Conservation (phyloP, 2,329 filamentous ascomycete genomes). For the Penicillium sp. region DNA sequence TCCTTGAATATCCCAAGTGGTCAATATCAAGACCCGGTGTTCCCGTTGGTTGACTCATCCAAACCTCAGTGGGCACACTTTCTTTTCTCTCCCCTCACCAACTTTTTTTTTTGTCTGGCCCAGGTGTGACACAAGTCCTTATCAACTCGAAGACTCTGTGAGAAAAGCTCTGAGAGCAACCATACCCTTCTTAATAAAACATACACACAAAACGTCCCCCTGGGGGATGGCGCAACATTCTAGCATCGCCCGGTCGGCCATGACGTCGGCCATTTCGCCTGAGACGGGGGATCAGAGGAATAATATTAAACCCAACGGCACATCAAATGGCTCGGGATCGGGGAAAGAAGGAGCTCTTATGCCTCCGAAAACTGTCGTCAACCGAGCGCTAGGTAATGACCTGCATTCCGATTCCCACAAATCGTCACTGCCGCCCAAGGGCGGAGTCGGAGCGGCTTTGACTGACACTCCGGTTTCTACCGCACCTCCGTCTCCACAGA, state of each 20-base stretch:
- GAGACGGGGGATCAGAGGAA: constrained; percentile 25
- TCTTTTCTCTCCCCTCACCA: constrained; percentile 16
- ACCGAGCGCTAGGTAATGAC: constrained; percentile 46
- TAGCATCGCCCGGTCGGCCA: constrained; percentile 51
- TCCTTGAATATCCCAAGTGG: not conserved
- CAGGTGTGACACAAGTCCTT: not conserved
- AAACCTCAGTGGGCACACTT: constrained; percentile 16
- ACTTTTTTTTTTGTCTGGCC: not conserved
- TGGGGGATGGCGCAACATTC: constrained; percentile 49
- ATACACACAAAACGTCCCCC: constrained; percentile 8
- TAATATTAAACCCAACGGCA: constrained; percentile 24
- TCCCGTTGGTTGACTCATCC: constrained; percentile 23
- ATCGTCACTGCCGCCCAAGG: constrained; percentile 37
- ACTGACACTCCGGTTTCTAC: constrained; percentile 65
- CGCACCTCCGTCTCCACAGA: constrained; percentile 61
- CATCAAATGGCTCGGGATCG: constrained; percentile 24
- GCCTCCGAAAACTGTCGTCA: constrained; percentile 42
- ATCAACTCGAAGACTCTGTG: not conserved
- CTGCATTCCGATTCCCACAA: constrained; percentile 42
- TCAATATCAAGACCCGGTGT: constrained; percentile 12
- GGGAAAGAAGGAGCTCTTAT: constrained; percentile 36
- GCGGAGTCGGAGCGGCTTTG: constrained; percentile 55
- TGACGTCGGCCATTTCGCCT: constrained; percentile 40
- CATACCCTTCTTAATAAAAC: not conserved
- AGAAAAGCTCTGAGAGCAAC: constrained; percentile 9